Conservation (phyloP, 208 protist genomes). For the Leishmania mexicana region DNA sequence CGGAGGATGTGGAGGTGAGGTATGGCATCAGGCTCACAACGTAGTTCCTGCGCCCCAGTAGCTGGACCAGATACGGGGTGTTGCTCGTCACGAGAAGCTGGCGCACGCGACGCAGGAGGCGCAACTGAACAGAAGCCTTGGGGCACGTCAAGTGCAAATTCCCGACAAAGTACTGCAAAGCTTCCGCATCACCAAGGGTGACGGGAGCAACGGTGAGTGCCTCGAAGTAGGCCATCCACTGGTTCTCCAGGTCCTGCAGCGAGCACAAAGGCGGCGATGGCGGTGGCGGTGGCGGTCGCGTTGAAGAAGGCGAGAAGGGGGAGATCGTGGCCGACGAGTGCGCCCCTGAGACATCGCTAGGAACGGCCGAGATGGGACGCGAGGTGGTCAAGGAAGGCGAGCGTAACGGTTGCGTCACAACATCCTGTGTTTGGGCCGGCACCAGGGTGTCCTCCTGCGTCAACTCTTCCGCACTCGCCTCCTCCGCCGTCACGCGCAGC, state of each 20-base stretch:
- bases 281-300: background rate
- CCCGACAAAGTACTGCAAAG: conserved; percentile 47
- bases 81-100: conserved; percentile 60
- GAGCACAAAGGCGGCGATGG: conserved; percentile 9
- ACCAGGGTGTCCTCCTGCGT: background rate
- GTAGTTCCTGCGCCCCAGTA: conserved; percentile 69
- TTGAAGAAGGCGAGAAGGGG: background rate
- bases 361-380: background rate
- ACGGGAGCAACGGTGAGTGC: conserved; percentile 55
- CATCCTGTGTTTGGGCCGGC: background rate
- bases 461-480: conserved; percentile 9
- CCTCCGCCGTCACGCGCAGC: conserved; percentile 28
- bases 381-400: background rate
- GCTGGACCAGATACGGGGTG: conserved; percentile 46
- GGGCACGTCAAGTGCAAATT: conserved; percentile 40
- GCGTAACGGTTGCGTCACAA: background rate
- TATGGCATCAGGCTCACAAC: conserved; percentile 63
- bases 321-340: background rate
- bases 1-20: conserved; percentile 29
- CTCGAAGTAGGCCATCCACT: conserved; percentile 66
- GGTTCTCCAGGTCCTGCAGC: conserved; percentile 38
- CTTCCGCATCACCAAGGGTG: conserved; percentile 66
- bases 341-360: background rate
- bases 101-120: conserved; percentile 52
- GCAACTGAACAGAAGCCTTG: conserved; percentile 17